A percentile compares a stretch with the other conserved stretches of the same genome.
phyloP scores from a whole-genome alignment of 805 yeast species.

The Barnettozyma vustinii region DNA sequence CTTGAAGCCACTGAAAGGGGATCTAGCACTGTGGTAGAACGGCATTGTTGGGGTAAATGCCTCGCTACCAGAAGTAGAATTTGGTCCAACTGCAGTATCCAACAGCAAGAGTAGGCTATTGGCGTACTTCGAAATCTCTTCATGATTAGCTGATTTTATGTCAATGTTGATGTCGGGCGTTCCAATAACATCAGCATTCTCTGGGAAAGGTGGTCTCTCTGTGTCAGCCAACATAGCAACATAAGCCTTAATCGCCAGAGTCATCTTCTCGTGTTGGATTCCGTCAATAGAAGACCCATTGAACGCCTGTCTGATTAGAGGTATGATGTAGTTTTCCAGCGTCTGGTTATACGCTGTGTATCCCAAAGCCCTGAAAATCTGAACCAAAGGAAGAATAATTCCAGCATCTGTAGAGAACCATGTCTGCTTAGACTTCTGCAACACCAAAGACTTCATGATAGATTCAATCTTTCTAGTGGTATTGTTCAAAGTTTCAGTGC shows the following conservation, averaged over 20 bases:
- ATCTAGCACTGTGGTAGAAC: slow-evolving; percentile 26
- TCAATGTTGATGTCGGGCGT: slow-evolving; percentile 29
- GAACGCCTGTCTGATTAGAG: slow-evolving; percentile 57
- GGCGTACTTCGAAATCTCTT: slow-evolving; percentile 60
- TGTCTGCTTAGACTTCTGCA: slow-evolving; percentile 56
- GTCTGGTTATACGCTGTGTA: slow-evolving; percentile 73
- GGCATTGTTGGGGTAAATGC: slow-evolving; percentile 29
- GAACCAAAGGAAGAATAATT: slow-evolving; percentile 61
- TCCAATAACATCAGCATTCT: slow-evolving; percentile 28
- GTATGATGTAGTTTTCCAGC: slow-evolving; percentile 71
- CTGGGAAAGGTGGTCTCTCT: slow-evolving; percentile 74
- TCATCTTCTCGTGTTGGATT: slow-evolving; percentile 62
- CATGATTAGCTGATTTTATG: slow-evolving; percentile 43
- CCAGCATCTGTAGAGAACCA: slow-evolving; percentile 69
- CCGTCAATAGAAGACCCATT: slow-evolving; percentile 56
- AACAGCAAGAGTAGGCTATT: slow-evolving; percentile 50
- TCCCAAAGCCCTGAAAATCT: slow-evolving; percentile 72
- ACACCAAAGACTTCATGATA: slow-evolving; percentile 52
- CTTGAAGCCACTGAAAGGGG: slow-evolving; percentile 33
- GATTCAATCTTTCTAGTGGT: slow-evolving; percentile 74
- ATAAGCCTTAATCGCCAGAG: slow-evolving; percentile 67
- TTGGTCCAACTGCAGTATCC: slow-evolving; percentile 52
- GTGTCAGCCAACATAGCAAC: slow-evolving; percentile 64
- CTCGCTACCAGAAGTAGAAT: slow-evolving; percentile 25
- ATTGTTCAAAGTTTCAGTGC: slow-evolving; percentile 83